Evolutionary conservation across 2,329 filamentous ascomycete genomes (phyloP).

Genomic region (Fusarium bulbicola): DNA sequence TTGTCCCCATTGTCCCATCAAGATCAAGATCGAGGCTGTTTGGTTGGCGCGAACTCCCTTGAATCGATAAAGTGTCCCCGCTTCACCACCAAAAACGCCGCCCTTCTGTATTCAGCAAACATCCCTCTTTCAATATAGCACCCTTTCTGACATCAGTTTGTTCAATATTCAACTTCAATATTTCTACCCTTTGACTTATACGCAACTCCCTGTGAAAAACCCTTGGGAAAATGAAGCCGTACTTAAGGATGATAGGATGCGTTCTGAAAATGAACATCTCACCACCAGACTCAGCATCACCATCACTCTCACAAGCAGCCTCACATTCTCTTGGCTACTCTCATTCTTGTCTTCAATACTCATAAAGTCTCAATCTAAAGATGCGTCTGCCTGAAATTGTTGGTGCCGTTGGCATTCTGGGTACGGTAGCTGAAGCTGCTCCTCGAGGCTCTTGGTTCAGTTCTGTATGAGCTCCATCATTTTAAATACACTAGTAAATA

Average conservation of each 20-base stretch:
- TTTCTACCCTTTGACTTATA: conserved; percentile 25
- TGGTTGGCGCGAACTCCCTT: conserved; percentile 29
- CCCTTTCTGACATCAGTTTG: conserved; percentile 5
- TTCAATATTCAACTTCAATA: conserved; percentile 28
- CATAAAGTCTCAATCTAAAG: neutral
- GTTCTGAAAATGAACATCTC: conserved; percentile 11
- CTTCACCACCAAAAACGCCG: conserved; percentile 8
- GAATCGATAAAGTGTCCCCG: conserved; percentile 14
- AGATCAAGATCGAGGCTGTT: neutral
- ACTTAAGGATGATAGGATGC: conserved; percentile 35
- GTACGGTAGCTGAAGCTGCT: conserved; percentile 40
- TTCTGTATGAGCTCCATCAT: conserved; percentile 21
- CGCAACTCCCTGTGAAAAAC: conserved; percentile 12
- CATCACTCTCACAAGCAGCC: conserved; percentile 13
- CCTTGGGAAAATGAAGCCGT: conserved; percentile 33
- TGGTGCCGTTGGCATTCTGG: conserved; percentile 41
- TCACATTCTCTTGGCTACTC: conserved; percentile 18
- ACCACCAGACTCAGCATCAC: conserved; percentile 36
- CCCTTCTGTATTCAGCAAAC: conserved; percentile 12
- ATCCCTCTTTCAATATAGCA: conserved; percentile 23
- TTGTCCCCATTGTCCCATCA: conserved; percentile 17
- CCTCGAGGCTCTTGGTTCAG: conserved; percentile 28
- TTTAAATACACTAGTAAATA: neutral
- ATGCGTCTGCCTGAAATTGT: conserved; percentile 41
- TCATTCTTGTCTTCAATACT: neutral